A percentile compares a stretch with the other conserved stretches of the same genome.
Evolutionary conservation across 139 green algal genomes (phyloP).

Genomic region (Micromonas pusilla): DNA sequence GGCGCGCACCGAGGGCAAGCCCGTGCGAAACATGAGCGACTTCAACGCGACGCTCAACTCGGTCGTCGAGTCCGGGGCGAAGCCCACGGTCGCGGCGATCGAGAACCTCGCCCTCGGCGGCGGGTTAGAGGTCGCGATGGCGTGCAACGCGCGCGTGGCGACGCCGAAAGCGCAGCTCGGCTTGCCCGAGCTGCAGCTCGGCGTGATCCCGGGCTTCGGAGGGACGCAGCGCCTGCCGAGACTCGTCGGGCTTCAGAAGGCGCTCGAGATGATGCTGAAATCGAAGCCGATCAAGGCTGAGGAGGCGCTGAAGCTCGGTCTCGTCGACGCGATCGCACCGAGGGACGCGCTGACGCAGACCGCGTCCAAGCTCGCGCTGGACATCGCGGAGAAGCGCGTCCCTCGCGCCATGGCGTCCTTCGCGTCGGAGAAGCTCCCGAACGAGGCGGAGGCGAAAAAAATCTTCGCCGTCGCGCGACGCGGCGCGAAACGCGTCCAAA

Average conservation of each 20-base stretch:
- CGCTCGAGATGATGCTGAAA: conserved; percentile 90
- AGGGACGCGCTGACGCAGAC: conserved; percentile 52
- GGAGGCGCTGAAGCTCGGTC: conserved; percentile 62
- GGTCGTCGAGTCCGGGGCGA: conserved; percentile 38
- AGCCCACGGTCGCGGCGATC: conserved; percentile 79
- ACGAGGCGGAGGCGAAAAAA: not conserved
- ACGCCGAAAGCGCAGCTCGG: conserved; percentile 59
- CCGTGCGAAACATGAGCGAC: conserved; percentile 1
- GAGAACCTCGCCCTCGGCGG: conserved; percentile 78
- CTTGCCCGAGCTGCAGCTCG: conserved; percentile 91
- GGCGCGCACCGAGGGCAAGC: conserved; percentile 8
- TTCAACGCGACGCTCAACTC: conserved; percentile 59
- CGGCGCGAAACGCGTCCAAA: conserved; percentile 54
- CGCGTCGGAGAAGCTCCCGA: conserved; percentile 31
- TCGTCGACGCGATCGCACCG: conserved; percentile 80
- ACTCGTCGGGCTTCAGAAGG: conserved; percentile 86
- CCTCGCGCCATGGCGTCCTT: conserved; percentile 41
- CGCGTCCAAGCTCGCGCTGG: conserved; percentile 58
- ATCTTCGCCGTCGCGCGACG: conserved; percentile 24
- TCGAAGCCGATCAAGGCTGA: conserved; percentile 52
- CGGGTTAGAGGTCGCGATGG: conserved; percentile 88
- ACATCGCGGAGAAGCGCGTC: conserved; percentile 60
- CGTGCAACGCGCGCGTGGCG: conserved; percentile 57
- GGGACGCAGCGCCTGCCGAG: conserved; percentile 93
- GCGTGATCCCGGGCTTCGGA: conserved; percentile 96